Conservation (phyloP, 1,284 basidiomycete species). For the Marasmius tenuissimus region DNA sequence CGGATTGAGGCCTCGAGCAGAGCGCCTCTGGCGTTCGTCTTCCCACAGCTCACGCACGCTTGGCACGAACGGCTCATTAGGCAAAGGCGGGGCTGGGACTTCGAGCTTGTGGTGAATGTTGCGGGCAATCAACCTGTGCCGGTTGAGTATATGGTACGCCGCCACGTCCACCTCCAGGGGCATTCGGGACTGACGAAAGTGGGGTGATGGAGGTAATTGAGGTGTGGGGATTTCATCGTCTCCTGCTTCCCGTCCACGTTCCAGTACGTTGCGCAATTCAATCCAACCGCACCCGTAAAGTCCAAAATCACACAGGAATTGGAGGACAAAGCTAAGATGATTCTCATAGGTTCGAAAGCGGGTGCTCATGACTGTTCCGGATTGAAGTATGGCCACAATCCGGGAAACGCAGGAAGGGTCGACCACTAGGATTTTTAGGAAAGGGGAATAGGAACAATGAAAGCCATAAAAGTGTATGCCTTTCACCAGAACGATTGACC, state of each 20-base stretch:
- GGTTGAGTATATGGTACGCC: constrained; percentile 85
- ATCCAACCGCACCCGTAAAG: constrained; percentile 94
- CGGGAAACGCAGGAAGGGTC: constrained; percentile 74
- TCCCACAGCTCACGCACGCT: constrained; percentile 95
- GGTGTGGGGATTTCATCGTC: constrained; percentile 16
- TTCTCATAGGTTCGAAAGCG: constrained; percentile 85
- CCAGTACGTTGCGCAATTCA: constrained; percentile 62
- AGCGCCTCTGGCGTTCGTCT: constrained; percentile 79
- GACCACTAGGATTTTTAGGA: constrained; percentile 83
- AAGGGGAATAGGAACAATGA: constrained; percentile 83
- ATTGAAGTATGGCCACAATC: constrained; percentile 73
- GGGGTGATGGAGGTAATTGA: constrained; percentile 45
- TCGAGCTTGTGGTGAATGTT: constrained; percentile 75
- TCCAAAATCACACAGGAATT: constrained; percentile 96
- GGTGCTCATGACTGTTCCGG: constrained; percentile 78
- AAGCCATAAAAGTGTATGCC: constrained; percentile 97
- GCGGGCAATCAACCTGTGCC: constrained; percentile 65
- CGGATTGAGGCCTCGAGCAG: constrained; percentile 63
- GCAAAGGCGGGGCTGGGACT: constrained; percentile 50
- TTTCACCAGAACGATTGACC: constrained; percentile 84
- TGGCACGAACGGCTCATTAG: constrained; percentile 79
- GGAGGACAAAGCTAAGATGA: constrained; percentile 86
- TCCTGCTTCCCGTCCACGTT: constrained; percentile 41
- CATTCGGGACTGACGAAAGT: constrained; percentile 70
- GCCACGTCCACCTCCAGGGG: constrained; percentile 84